A percentile compares a stretch with the other conserved stretches of the same genome.
These are phyloP conservation scores for Eucalyptus lansdowneana DNA, from an alignment of 345 rosid genomes.

Conservation along the genomic window DNA sequence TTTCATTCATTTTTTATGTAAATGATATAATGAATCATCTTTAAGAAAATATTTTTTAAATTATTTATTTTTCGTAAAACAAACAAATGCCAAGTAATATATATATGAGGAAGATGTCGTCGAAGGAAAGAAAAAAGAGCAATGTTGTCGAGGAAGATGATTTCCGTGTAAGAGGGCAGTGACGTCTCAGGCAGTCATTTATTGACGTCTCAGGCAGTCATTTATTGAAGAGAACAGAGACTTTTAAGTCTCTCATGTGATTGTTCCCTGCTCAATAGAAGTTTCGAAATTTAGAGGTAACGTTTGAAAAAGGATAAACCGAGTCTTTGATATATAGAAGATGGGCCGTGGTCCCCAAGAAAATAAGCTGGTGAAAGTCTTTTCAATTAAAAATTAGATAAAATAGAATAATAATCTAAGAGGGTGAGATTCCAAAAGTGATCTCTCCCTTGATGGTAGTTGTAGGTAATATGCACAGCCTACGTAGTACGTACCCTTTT, in stretches of 20 bases:
- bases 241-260: not conserved
- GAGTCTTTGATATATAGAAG: not conserved
- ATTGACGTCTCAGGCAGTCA: not conserved
- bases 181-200: no score
- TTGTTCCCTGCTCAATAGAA: not conserved
- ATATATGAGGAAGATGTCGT: no score
- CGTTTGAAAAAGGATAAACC: not conserved
- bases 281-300: not conserved
- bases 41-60: accelerated
- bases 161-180: no score
- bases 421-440: not conserved
- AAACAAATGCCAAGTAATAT: accelerated
- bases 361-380: not conserved
- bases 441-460: not conserved
- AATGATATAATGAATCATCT: not conserved
- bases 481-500: not conserved
- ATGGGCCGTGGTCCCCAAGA: not conserved
- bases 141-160: not conserved
- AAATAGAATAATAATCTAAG: not conserved
- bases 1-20: not conserved
- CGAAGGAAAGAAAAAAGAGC: no score
- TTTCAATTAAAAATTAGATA: not conserved
- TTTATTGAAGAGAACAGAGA: not conserved
- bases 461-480: not conserved
- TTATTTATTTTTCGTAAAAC: accelerated